Percentiles rank a stretch among this genome's conserved stretches.
Evolutionary conservation across 352 stramenopile species (phyloP).

Genomic region (Globisporangium camurandrum): DNA sequence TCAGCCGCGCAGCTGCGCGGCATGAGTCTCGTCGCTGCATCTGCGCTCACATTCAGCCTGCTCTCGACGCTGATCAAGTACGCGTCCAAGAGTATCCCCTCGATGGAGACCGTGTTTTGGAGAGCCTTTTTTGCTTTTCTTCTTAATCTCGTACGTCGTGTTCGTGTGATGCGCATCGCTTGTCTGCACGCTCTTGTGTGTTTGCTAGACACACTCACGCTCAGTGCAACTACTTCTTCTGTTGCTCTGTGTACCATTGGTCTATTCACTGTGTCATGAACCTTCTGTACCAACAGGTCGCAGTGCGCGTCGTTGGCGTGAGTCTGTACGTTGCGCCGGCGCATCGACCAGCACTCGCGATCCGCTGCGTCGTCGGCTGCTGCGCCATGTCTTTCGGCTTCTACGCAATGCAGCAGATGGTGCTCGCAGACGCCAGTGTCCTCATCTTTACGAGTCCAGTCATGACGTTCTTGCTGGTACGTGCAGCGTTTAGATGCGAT

Average conservation of each 20-base stretch:
- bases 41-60: slow-evolving; percentile 51
- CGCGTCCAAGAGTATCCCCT: slow-evolving; percentile 33
- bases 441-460: slow-evolving; percentile 64
- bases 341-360: slow-evolving; percentile 24
- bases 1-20: slow-evolving; percentile 13
- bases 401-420: slow-evolving; percentile 46
- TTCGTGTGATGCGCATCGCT: background rate
- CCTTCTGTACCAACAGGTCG: slow-evolving; percentile 15
- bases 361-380: slow-evolving; percentile 37
- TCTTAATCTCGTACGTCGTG: slow-evolving; percentile 34
- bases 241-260: background rate
- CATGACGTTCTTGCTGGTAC: slow-evolving; percentile 50
- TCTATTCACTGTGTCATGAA: background rate
- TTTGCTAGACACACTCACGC: too few species aligned
- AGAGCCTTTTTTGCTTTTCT: slow-evolving; percentile 43
- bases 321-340: slow-evolving; percentile 27
- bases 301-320: slow-evolving; percentile 20
- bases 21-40: slow-evolving; percentile 35
- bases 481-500: background rate
- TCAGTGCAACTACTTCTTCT: background rate
- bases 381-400: slow-evolving; percentile 38
- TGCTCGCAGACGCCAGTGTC: slow-evolving; percentile 52
- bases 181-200: too few species aligned
- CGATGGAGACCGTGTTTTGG: slow-evolving; percentile 66
- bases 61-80: slow-evolving; percentile 57